A percentile compares a stretch with the other conserved stretches of the same genome.
These are phyloP conservation scores for Tylopilus sp. DNA, from an alignment of 768 basidiomycete genomes.

Conservation along the genomic window DNA sequence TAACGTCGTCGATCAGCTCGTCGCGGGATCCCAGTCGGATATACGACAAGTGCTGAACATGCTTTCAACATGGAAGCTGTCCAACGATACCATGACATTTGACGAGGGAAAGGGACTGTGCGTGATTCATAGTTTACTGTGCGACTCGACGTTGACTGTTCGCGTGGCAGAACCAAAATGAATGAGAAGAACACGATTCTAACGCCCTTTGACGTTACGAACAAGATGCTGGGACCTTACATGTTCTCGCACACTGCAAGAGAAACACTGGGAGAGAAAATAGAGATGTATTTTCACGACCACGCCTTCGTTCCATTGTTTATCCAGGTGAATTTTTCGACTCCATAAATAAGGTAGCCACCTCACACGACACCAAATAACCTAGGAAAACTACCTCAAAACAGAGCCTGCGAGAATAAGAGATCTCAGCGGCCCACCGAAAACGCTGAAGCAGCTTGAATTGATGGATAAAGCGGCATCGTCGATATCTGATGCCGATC, in stretches of 20 bases:
- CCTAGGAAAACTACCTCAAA: conserved; percentile 91
- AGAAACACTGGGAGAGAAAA: conserved; percentile 84
- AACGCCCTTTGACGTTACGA: conserved; percentile 91
- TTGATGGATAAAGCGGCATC: conserved; percentile 87
- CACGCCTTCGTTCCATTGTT: conserved; percentile 93
- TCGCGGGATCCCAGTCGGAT: conserved; percentile 87
- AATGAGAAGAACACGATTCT: conserved; percentile 92
- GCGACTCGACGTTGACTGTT: neutral
- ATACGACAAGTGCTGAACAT: conserved; percentile 97
- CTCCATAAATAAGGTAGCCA: neutral
- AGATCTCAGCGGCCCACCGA: conserved; percentile 59
- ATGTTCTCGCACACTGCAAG: conserved; percentile 79
- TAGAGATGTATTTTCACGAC: conserved; percentile 96
- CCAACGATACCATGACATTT: conserved; percentile 76
- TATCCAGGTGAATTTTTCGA: conserved; percentile 66
- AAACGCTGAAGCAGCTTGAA: conserved; percentile 66
- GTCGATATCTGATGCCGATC: conserved; percentile 91
- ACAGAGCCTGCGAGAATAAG: conserved; percentile 63
- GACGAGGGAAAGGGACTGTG: conserved; percentile 92
- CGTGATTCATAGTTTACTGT: conserved; percentile 26
- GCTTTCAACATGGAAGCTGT: conserved; percentile 96
- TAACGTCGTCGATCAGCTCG: conserved; percentile 89
- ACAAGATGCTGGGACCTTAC: conserved; percentile 87
- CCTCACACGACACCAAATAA: conserved; percentile 25
- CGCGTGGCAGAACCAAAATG: conserved; percentile 63